Percentiles rank a stretch among this genome's conserved stretches.
These are phyloP conservation scores for Zangia roseola DNA, from an alignment of 768 basidiomycete species.

Conservation along the genomic window DNA sequence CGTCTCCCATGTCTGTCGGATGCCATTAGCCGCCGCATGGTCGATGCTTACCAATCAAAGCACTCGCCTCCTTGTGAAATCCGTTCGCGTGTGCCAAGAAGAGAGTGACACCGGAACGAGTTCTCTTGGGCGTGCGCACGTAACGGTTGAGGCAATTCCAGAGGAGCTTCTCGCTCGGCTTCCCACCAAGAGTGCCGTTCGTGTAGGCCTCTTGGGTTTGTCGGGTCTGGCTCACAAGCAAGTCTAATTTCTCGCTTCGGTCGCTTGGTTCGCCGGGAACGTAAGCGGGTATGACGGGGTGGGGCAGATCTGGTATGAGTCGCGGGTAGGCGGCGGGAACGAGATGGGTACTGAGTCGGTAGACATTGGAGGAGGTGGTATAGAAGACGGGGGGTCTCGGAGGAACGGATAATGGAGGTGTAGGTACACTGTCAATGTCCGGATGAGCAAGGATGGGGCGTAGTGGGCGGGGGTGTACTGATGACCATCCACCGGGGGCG, in stretches of 20 bases:
- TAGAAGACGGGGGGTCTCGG: conserved; percentile 21
- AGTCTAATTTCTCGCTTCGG: conserved; percentile 9
- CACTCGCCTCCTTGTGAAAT: conserved; percentile 76
- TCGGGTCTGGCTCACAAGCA: conserved; percentile 19
- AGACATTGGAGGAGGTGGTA: conserved; percentile 12
- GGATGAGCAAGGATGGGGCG: conserved; percentile 14
- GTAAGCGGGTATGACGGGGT: conserved; percentile 18
- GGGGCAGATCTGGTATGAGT: conserved; percentile 21
- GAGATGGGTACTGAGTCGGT: conserved; percentile 29
- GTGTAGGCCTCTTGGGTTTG: conserved; percentile 13
- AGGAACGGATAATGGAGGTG: conserved; percentile 22
- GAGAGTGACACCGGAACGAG: conserved; percentile 52
- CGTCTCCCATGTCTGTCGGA: conserved; percentile 77
- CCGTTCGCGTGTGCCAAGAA: conserved; percentile 84
- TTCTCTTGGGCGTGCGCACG: conserved; percentile 26
- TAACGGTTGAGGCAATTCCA: conserved; percentile 79
- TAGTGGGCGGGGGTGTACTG: conserved; percentile 24
- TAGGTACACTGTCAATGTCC: neutral
- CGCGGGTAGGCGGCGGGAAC: conserved; percentile 31
- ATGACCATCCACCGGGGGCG: conserved; percentile 15
- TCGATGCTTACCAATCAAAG: neutral
- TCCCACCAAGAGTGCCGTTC: conserved; percentile 14
- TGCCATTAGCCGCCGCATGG: neutral
- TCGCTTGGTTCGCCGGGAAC: neutral
- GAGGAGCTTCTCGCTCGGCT: conserved; percentile 36